These are phyloP conservation scores for Dothiorella sarmentorum DNA, from an alignment of 2,329 filamentous ascomycete species.

Conservation along the genomic window DNA sequence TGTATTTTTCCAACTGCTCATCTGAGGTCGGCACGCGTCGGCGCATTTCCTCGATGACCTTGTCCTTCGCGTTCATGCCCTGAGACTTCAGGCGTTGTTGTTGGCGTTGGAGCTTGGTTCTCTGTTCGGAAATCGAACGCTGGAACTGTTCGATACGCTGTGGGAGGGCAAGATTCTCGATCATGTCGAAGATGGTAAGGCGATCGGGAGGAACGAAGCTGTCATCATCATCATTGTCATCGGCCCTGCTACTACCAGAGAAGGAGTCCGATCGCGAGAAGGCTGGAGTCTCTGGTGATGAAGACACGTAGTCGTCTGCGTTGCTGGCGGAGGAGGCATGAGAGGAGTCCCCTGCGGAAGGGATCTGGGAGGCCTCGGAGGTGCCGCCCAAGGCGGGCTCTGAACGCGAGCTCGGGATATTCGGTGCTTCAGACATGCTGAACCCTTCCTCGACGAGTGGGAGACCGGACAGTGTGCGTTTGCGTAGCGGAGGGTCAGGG, in stretches of 20 bases:
- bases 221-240: slow-evolving; percentile 71
- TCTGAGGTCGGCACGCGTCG: slow-evolving; percentile 81
- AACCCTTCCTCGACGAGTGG: slow-evolving; percentile 15
- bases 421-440: slow-evolving; percentile 23
- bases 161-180: slow-evolving; percentile 87
- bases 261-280: slow-evolving; percentile 77
- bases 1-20: slow-evolving; percentile 88
- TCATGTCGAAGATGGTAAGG: slow-evolving; percentile 84
- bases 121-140: slow-evolving; percentile 75
- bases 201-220: slow-evolving; percentile 81
- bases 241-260: slow-evolving; percentile 78
- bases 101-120: slow-evolving; percentile 78
- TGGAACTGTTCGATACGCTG: slow-evolving; percentile 91
- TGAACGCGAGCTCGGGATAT: slow-evolving; percentile 21
- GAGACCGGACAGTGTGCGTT: slow-evolving; percentile 1
- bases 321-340: slow-evolving; percentile 6
- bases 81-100: slow-evolving; percentile 75
- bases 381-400: slow-evolving; percentile 18
- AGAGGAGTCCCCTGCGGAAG: slow-evolving; percentile 16
- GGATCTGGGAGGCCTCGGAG: slow-evolving; percentile 28
- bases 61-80: slow-evolving; percentile 75
- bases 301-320: slow-evolving; percentile 24
- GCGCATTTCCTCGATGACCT: slow-evolving; percentile 90
- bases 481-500: neutral
- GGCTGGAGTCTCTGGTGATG: slow-evolving; percentile 46